Percentiles rank a stretch among this genome's conserved stretches.
Evolutionary conservation across 2,329 filamentous ascomycete genomes (phyloP).

Genomic region (Fusarium gaditjirri): DNA sequence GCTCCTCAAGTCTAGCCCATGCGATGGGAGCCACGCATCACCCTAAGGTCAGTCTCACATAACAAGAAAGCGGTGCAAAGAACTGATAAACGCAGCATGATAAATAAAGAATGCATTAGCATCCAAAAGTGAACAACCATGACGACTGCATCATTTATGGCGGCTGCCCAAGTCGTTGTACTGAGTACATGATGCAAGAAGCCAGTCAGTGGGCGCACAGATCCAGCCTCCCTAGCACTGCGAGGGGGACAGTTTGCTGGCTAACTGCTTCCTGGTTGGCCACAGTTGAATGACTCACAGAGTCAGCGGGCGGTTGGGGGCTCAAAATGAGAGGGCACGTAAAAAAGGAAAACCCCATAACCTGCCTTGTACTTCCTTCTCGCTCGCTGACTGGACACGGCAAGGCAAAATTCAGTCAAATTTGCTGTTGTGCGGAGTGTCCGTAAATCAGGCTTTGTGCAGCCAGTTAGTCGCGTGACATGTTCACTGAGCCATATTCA

Average conservation of each 20-base stretch:
- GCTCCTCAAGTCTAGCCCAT: background rate
- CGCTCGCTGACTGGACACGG: conserved; percentile 8
- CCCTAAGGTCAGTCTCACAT: background rate
- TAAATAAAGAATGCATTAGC: conserved; percentile 8
- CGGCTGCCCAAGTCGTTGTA: conserved; percentile 21
- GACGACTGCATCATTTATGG: conserved; percentile 15
- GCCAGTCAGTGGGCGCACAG: conserved; percentile 50
- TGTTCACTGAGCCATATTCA: background rate
- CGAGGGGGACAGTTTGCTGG: conserved; percentile 32
- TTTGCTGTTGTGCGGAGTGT: conserved; percentile 32
- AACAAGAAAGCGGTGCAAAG: background rate
- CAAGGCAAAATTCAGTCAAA: conserved; percentile 16
- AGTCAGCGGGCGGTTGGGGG: conserved; percentile 34
- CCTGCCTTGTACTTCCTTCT: conserved; percentile 17
- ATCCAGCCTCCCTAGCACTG: conserved; percentile 44
- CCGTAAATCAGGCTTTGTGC: conserved; percentile 23
- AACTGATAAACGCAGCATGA: background rate
- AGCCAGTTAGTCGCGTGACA: conserved; percentile 1
- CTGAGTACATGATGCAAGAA: conserved; percentile 40
- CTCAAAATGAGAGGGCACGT: conserved; percentile 16
- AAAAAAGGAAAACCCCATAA: conserved; percentile 41
- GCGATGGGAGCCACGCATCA: background rate
- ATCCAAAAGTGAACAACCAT: conserved; percentile 20
- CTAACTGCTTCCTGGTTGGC: conserved; percentile 39
- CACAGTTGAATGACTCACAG: conserved; percentile 44